A percentile compares a stretch with the other conserved stretches of the same genome.
Conservation (phyloP, 768 basidiomycete genomes). For the Tulasnella sp. region DNA sequence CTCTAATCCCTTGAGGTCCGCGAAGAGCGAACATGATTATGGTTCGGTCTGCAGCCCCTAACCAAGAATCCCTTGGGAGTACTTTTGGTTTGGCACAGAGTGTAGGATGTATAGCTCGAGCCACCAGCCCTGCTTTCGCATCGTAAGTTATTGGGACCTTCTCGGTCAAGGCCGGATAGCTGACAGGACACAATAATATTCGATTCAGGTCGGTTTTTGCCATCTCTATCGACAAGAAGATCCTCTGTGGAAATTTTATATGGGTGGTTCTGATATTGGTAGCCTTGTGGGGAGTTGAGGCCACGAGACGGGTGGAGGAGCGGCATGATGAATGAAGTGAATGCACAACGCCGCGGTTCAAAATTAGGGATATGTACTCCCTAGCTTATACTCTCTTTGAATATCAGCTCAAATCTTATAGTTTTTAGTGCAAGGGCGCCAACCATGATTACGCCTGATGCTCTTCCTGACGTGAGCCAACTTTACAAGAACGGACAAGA, state of each 20-base stretch:
- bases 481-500: background rate
- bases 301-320: background rate
- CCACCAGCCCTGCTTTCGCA: slow-evolving; percentile 37
- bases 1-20: background rate
- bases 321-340: background rate
- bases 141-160: slow-evolving; percentile 11
- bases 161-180: background rate
- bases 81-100: slow-evolving; percentile 40
- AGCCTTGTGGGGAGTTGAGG: background rate
- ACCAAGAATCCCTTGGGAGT: slow-evolving; percentile 36
- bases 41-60: slow-evolving; percentile 37
- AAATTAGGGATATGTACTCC: background rate
- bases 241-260: slow-evolving; percentile 16
- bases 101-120: slow-evolving; percentile 36
- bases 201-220: slow-evolving; percentile 16
- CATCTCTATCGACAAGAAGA: slow-evolving; percentile 12
- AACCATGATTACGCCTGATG: no score
- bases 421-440: no score
- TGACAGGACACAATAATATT: background rate
- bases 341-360: background rate
- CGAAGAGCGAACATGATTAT: slow-evolving; percentile 40
- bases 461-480: no score
- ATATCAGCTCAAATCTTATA: no score
- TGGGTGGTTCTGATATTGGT: slow-evolving; percentile 13
- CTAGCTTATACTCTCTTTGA: no score